A percentile compares a stretch with the other conserved stretches of the same genome.
phyloP scores from a whole-genome alignment of 2,329 filamentous ascomycete species.

The Sporothrix curviconia region DNA sequence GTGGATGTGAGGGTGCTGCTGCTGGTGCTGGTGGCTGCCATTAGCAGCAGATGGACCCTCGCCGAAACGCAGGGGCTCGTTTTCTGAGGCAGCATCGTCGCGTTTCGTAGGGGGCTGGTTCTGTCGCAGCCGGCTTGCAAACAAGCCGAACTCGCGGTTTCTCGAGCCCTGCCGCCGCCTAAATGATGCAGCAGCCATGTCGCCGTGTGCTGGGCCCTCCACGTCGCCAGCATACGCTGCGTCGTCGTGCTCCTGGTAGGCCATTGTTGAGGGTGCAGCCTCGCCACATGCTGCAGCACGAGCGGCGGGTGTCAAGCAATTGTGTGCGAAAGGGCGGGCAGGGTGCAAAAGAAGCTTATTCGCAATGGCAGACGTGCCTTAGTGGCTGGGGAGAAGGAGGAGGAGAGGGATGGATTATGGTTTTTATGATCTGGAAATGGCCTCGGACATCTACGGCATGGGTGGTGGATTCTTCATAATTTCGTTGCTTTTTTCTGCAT shows the following conservation, averaged over 20 bases:
- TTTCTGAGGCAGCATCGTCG: conserved; percentile 22
- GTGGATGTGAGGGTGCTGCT: conserved; percentile 3
- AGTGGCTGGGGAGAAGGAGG: conserved; percentile 7
- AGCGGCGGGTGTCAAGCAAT: neutral
- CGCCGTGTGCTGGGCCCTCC: conserved; percentile 16
- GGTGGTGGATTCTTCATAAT: neutral
- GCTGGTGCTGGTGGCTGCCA: conserved; percentile 1
- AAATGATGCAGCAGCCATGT: conserved; percentile 6
- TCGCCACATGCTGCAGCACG: conserved; percentile 9
- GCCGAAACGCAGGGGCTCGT: conserved; percentile 17
- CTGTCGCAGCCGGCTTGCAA: conserved; percentile 23
- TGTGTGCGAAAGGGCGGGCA: neutral
- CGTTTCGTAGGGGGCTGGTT: conserved; percentile 26
- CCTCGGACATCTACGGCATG: neutral
- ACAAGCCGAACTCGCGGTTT: conserved; percentile 22
- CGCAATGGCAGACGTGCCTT: conserved; percentile 6
- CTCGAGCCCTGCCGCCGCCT: conserved; percentile 21
- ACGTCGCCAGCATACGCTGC: conserved; percentile 22
- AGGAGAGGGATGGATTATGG: conserved; percentile 2
- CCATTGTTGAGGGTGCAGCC: conserved; percentile 14
- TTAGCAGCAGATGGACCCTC: conserved; percentile 1
- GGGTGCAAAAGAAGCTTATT: conserved; percentile 1
- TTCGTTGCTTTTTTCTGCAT: neutral
- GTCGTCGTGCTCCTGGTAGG: conserved; percentile 21
- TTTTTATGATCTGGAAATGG: conserved; percentile 5